Evolutionary conservation across 2,329 filamentous ascomycete species (phyloP).

Genomic region (Teratosphaeria pseudoeucalypti): DNA sequence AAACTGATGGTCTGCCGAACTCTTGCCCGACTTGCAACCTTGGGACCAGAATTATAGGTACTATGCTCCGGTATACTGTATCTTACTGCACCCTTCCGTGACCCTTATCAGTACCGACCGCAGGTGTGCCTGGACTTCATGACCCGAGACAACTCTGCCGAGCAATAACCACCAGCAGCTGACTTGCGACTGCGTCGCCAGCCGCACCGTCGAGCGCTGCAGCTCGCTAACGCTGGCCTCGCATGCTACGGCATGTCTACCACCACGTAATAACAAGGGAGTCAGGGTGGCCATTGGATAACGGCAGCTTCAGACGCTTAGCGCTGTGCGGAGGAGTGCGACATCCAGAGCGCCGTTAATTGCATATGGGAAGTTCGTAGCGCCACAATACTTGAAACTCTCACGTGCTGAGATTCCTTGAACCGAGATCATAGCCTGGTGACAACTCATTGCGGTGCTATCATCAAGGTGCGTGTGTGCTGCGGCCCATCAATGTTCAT

Average conservation of each 20-base stretch:
- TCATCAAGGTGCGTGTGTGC: background rate
- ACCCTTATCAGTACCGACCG: background rate
- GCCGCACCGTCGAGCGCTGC: background rate
- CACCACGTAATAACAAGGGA: background rate
- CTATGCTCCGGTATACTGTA: background rate
- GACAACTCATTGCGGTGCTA: background rate
- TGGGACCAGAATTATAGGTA: background rate
- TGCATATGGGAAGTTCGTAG: background rate
- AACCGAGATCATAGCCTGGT: background rate
- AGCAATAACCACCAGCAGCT: background rate
- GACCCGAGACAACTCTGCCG: background rate
- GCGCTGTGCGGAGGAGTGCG: background rate
- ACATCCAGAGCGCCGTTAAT: background rate
- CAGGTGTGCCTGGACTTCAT: background rate
- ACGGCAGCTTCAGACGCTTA: background rate
- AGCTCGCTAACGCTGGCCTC: background rate
- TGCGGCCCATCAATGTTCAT: background rate
- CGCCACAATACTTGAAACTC: too few relatives aligned
- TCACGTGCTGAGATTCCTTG: background rate
- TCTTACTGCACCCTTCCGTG: background rate
- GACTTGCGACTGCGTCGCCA: background rate
- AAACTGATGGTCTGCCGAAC: background rate
- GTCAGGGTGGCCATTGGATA: background rate
- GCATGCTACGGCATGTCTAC: background rate
- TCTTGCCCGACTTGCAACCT: background rate